phyloP scores from a whole-genome alignment of 2,329 filamentous ascomycete species.

The Talaromyces sp. region DNA sequence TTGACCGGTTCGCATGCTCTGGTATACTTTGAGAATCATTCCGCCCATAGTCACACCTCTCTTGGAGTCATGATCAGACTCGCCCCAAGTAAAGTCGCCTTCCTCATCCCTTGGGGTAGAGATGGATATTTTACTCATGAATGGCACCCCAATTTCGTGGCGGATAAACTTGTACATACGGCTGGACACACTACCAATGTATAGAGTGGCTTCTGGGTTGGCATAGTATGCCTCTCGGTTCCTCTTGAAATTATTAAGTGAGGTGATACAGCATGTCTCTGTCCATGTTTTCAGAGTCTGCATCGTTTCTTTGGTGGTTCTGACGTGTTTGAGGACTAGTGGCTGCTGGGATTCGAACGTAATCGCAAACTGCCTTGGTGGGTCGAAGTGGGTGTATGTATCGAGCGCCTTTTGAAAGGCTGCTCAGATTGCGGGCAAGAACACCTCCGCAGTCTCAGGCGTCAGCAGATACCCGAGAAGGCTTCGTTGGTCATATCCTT shows the following conservation, averaged over 20 bases:
- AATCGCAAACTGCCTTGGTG: neutral
- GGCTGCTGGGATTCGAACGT: neutral
- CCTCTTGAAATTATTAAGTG: neutral
- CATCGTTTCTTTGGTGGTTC: neutral
- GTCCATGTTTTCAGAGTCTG: neutral
- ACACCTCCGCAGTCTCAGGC: neutral
- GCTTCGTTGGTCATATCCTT: neutral
- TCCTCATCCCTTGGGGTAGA: neutral
- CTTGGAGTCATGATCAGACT: neutral
- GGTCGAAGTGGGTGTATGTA: neutral
- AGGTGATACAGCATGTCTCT: neutral
- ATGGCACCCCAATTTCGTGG: neutral
- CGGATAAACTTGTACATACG: neutral
- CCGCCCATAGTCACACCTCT: neutral
- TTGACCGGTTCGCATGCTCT: neutral
- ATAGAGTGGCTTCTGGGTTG: neutral
- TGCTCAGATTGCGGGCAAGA: neutral
- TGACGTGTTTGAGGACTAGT: neutral
- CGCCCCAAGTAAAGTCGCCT: neutral
- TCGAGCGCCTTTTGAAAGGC: neutral
- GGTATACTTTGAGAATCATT: neutral
- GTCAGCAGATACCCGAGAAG: neutral
- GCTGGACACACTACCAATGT: neutral
- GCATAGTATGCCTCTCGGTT: slow-evolving; percentile 1
- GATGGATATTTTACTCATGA: neutral